Base-by-base conservation (phyloP, 108 stramenopile species). In the Parmales sp. region DNA sequence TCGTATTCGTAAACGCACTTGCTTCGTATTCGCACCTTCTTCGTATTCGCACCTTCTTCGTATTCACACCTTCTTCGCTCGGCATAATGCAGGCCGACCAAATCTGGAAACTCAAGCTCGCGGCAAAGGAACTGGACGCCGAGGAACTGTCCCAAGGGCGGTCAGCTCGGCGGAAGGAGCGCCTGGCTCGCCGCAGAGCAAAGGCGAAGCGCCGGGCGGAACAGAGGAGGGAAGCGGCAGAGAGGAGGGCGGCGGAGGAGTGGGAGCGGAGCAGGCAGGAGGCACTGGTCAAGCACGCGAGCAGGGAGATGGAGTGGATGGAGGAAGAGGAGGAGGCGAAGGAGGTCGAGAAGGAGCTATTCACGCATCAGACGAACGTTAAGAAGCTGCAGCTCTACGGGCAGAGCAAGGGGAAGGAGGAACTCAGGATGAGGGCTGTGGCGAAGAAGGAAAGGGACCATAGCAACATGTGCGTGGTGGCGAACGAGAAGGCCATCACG, bases 281-380 rank as follows among this genome's bases (percentile, higher is more conserved):
- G 37, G 60, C 63, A 23, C 16, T 39, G 38, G 48, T 69, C 22
- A 45, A 38, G 38, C 37, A 60, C 25, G 51, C 60, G 69, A 51
- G 48, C 20, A 43, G 45, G 50, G 69, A 69, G 69, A 45, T 69
- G 45, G 69, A 60, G 60, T 69, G 63, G 51, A 69, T 69, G 69
- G 69, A 63, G 69, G 41, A 39, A 26, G 69, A 69, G 60, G 69
- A 69, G 63, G 69, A 69, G 37, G 51, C 60, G 34, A 41, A 45
- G 39, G 48, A 34, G 26, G 50, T 64, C 38, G 69, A 69, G 63
- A 50, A 69, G 60, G 39, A 50, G 60, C 39, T 34, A 23, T 39
- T 23, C 38, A 51, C 38, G 5, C 41, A 38, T 25, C 38, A 45
- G 48, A 48, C 16, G 51, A 69, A 69, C 63, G 18, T 16, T 28